Evolutionary conservation across 2,329 filamentous ascomycete species (phyloP).

Genomic region (Ceratocystis albifundus): DNA sequence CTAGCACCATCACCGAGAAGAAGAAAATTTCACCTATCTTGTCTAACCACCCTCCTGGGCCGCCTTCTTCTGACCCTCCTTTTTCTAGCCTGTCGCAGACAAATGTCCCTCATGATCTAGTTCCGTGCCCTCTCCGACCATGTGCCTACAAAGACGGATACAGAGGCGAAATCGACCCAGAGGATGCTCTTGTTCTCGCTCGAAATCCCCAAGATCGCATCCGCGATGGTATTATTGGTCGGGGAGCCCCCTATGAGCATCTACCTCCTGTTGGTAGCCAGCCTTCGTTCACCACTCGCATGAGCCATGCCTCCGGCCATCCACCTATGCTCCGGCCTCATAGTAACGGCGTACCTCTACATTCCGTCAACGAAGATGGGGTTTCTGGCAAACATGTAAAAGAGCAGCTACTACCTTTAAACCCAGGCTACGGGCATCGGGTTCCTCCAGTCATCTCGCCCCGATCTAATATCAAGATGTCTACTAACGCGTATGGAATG

Average conservation of each 20-base stretch:
- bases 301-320: not conserved
- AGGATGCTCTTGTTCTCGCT: not conserved
- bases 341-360: not conserved
- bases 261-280: not conserved
- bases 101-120: not conserved
- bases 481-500: conserved; percentile 14
- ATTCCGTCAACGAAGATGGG: not conserved
- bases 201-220: not conserved
- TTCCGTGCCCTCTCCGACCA: not conserved
- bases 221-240: not conserved
- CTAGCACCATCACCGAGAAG: no score
- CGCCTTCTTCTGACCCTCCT: not conserved
- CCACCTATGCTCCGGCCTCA: not conserved
- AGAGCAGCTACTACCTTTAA: not conserved
- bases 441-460: not conserved
- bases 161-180: not conserved
- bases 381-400: not conserved
- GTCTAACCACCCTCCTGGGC: not conserved
- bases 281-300: not conserved
- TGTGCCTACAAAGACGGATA: not conserved
- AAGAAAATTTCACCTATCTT: not conserved
- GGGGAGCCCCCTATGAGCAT: conserved; percentile 2
- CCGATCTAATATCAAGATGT: not conserved
- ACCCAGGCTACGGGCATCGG: not conserved
- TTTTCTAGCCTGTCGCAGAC: not conserved